Base-by-base conservation (phyloP, 352 stramenopile species). In the Phytophthora colocasiae region DNA sequence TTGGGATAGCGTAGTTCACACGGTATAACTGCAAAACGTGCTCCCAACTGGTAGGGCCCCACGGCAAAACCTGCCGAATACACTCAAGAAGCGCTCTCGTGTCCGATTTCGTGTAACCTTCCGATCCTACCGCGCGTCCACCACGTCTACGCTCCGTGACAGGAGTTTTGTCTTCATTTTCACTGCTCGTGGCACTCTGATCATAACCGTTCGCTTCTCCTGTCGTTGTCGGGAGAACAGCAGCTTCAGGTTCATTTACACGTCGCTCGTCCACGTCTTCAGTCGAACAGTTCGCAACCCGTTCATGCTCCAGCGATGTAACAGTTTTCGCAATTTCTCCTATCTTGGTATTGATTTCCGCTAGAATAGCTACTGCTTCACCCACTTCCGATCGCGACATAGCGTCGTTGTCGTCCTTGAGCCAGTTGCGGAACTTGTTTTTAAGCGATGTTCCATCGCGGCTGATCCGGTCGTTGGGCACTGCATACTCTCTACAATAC, bases 21-120 rank as follows among this genome's bases (percentile, higher is more conserved):
- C 69, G 69, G 36, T 81, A 81, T 36, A 73, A 41, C 46, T 81
- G 58, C 17, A 78, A 50, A 26, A 70, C 69, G 40, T 63, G 58
- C 15, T 75, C 69, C 73, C 73, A 81, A 45, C 53, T 60, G 19
- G 53, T 57, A 2, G 56, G 69, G 10, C 57, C 69, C 12, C 26
- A 48, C 11, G 73, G 73, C 46, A 76, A 55, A 43, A 78, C 45
- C 9, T 67, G 34, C 50, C 63, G 75, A 17, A 79, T 22, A 43
- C 57, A 76, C 0, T 49, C 31, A 22, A 79, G 58, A 31, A 79
- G 58, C 10, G 67, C 67, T 27, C 22, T 58, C 5, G 39, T 71
- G 27, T 79, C 71, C 24, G 53, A 55, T 19, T 48, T 49, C 6
- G 58, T 66, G 54, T 79, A 79, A 17, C 71, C 71, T 66, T 79